phyloP scores from a whole-genome alignment of 495 filamentous ascomycete genomes.

The Opeltia flavorubescens region DNA sequence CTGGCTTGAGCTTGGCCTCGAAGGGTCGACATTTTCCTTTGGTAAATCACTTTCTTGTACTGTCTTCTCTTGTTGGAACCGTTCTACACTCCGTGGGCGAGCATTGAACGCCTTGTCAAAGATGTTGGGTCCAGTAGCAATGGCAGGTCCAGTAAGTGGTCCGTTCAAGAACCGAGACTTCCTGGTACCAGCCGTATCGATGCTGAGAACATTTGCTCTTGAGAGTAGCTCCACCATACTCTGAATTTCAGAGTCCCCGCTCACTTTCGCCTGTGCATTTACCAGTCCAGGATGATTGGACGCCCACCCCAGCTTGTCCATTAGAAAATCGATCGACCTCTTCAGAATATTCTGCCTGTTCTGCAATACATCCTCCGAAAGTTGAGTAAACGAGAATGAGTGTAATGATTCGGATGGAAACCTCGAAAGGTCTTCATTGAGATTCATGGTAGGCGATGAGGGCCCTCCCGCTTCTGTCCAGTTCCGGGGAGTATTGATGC shows the following conservation, averaged over 20 bases:
- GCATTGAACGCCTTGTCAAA: conserved; percentile 61
- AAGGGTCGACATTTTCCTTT: conserved; percentile 32
- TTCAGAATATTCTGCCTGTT: conserved; percentile 89
- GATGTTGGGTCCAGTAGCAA: conserved; percentile 52
- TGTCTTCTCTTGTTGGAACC: conserved; percentile 14
- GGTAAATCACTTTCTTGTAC: conserved; percentile 13
- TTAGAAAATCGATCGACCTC: conserved; percentile 93
- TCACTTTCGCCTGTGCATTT: conserved; percentile 66
- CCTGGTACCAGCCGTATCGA: conserved; percentile 30
- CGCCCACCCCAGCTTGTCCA: conserved; percentile 79
- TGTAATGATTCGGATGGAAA: conserved; percentile 95
- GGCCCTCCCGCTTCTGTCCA: conserved; percentile 43
- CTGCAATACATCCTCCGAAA: conserved; percentile 81
- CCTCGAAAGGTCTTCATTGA: conserved; percentile 75
- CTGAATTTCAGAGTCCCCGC: conserved; percentile 75
- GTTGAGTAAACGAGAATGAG: conserved; percentile 96
- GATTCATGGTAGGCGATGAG: conserved; percentile 49
- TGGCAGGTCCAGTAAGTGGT: conserved; percentile 64
- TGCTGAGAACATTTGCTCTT: conserved; percentile 57
- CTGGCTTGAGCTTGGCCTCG: conserved; percentile 11
- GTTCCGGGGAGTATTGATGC: conserved; percentile 34
- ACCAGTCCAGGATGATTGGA: conserved; percentile 48
- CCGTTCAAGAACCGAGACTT: conserved; percentile 32
- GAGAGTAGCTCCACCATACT: conserved; percentile 80
- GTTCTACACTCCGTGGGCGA: conserved; percentile 30